Base-by-base conservation (phyloP, 1,284 basidiomycete genomes). In the Cystobasidium pallidum region DNA sequence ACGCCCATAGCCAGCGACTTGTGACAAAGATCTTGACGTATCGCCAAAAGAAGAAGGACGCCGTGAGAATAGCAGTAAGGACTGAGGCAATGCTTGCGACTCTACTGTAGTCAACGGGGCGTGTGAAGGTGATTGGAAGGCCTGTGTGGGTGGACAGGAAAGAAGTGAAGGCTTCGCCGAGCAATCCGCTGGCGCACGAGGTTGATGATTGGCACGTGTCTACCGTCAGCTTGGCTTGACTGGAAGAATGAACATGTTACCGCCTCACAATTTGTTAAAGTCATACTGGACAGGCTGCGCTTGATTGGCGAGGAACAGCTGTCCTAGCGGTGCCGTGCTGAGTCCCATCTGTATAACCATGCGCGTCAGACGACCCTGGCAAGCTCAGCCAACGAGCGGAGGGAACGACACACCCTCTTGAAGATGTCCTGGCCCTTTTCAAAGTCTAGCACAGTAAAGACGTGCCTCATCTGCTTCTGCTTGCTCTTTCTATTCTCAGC, bases 391-490 rank as follows among this genome's bases (percentile, higher is more conserved):
- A 45, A 45, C 13, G n/a, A 51, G 45, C 28, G 45, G 21, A 43
- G 34, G 17, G 17, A 54, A 17, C n/a, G 36, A 78, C 81, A 64
- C 74, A 91, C 92, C 83, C 88, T 88, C 82, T 90, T 87, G 82
- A 94, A 97, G 43, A 92, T 84, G 2, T 83, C 81, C 70, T 87
- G 85, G 1, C 86, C 88, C 49, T 90, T 85, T 75, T 89, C 86
- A 79, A 95, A 96, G 81, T 97, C 94, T 43, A 92, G 82, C n/a
- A 88, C 88, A 15, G 88, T 94, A 79, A 96, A 97, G 85, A 96
- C 93, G 81, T 95, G 92, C 72, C 85, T 82, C 52, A 89, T 86
- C 41, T 88, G 82, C n/a, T 83, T 83, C 66, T 84, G 7, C 28
- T 79, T 15, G 89, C 82, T 21, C 85, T 85, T 32, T 83, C 84